Percentiles rank a stretch among this genome's conserved stretches.
These are phyloP conservation scores for Amphicarpaea edgeworthii DNA, from an alignment of 306 rosid species.

Conservation along the genomic window DNA sequence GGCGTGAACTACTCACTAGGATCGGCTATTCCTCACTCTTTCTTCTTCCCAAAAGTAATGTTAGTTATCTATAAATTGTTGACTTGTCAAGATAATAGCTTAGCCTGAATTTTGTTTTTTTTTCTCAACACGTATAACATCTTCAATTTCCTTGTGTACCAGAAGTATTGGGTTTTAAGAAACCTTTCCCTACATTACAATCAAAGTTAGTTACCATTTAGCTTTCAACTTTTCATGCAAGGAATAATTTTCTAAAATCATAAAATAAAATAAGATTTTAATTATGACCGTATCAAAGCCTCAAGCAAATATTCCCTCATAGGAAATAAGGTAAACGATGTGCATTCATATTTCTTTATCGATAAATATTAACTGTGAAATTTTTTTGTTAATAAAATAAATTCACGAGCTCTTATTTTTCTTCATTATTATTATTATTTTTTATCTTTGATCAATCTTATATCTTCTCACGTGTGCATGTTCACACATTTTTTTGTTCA, in stretches of 20 bases:
- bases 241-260: neutral
- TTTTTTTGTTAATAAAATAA: too few relatives aligned
- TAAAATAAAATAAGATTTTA: neutral
- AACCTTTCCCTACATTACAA: neutral
- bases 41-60: neutral
- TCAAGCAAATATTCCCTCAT: neutral
- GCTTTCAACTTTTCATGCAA: conserved; percentile 13
- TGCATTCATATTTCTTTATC: too few relatives aligned
- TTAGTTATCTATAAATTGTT: conserved; percentile 19
- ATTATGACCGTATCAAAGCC: neutral
- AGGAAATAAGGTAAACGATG: neutral
- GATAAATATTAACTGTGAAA: too few relatives aligned
- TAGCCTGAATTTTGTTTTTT: neutral
- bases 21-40: neutral
- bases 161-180: conserved; percentile 11
- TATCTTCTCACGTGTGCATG: too few relatives aligned
- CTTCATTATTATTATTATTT: too few relatives aligned
- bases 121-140: neutral
- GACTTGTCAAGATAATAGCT: neutral
- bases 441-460: too few relatives aligned
- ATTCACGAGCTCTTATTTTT: too few relatives aligned
- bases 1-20: conserved; percentile 24
- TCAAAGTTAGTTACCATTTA: conserved; percentile 16
- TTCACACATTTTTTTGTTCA: too few relatives aligned
- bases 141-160: neutral